Evolutionary conservation across 2,329 filamentous ascomycete species (phyloP).

Genomic region (Claviceps monticola): DNA sequence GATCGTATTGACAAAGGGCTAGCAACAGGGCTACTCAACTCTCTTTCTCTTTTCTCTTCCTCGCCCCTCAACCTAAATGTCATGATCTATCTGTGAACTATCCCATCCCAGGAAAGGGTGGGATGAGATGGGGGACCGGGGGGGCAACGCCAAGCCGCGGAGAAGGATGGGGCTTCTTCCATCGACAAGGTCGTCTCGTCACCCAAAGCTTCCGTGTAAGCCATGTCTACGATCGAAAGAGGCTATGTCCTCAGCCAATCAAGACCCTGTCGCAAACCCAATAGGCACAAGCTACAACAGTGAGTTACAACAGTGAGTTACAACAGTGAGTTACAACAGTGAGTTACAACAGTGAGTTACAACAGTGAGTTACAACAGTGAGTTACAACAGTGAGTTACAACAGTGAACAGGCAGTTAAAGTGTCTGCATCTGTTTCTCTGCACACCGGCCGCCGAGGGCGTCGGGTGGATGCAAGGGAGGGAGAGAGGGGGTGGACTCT

Average conservation of each 20-base stretch:
- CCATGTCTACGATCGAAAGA: constrained; percentile 13
- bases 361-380: constrained; percentile 1
- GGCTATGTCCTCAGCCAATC: constrained; percentile 15
- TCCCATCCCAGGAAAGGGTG: constrained; percentile 9
- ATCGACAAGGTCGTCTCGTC: constrained; percentile 12
- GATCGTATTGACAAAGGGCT: constrained; percentile 21
- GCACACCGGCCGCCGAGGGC: constrained; percentile 15
- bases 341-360: constrained; percentile 5
- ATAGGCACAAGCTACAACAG: constrained; percentile 17
- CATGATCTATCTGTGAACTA: constrained; percentile 21
- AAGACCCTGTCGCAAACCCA: constrained; percentile 12
- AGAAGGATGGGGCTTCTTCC: constrained; percentile 2
- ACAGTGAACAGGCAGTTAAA: constrained; percentile 13
- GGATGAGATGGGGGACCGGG: constrained; percentile 8
- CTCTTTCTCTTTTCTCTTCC: constrained; percentile 11
- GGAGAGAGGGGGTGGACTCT: constrained; percentile 17
- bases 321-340: constrained; percentile 1
- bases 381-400: constrained; percentile 5
- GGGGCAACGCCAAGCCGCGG: constrained; percentile 2
- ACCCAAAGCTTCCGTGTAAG: constrained; percentile 8
- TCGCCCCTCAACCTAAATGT: constrained; percentile 18
- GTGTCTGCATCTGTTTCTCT: constrained; percentile 11
- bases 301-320: constrained; percentile 5
- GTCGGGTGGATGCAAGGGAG: constrained; percentile 20
- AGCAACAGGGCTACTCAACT: constrained; percentile 11